phyloP scores from a whole-genome alignment of 306 rosid genomes.

The Acacia acuminata region DNA sequence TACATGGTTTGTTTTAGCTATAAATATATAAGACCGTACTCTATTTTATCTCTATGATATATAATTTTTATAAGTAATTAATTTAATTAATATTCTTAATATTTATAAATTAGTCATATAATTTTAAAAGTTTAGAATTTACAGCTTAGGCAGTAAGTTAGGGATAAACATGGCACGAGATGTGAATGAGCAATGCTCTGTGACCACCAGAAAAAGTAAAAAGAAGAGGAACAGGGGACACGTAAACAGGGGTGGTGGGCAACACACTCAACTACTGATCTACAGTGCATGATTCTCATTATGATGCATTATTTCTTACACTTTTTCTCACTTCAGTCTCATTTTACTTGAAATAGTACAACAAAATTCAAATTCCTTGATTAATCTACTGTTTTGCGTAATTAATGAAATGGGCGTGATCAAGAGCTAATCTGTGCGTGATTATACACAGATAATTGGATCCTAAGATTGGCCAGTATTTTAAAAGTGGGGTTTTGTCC shows the following conservation, averaged over 20 bases:
- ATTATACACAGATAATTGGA: background rate
- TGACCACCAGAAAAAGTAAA: background rate
- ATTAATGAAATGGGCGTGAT: background rate
- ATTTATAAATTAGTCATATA: background rate
- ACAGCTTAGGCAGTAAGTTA: background rate
- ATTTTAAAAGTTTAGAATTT: no score
- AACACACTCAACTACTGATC: background rate
- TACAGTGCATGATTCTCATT: background rate
- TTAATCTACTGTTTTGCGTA: background rate
- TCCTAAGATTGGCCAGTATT: background rate
- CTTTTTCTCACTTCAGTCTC: background rate
- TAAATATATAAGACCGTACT: no score
- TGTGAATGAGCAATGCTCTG: background rate
- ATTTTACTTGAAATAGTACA: background rate
- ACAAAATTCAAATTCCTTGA: background rate
- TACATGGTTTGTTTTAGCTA: no score
- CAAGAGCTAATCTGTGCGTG: background rate
- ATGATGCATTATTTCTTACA: background rate
- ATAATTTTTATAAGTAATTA: no score
- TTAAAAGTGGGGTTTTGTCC: background rate
- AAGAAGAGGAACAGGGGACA: background rate
- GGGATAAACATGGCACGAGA: background rate
- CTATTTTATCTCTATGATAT: no score
- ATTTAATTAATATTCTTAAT: no score
- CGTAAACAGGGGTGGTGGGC: background rate